Evolutionary conservation across 371 early-diverging fungal species (phyloP).

Genomic region (Basidiobolus meristosporus): DNA sequence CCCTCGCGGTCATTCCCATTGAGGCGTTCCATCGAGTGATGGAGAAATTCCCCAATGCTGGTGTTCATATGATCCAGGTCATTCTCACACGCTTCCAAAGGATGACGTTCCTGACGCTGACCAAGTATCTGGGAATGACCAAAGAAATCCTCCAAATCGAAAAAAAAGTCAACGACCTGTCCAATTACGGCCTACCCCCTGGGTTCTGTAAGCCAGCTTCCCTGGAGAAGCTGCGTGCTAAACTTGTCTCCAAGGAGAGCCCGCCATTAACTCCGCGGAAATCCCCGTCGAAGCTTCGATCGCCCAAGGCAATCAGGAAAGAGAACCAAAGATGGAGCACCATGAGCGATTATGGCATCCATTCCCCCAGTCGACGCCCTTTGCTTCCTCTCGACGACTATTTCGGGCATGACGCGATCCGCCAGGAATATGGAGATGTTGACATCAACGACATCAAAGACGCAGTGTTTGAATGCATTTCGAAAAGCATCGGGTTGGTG

Average conservation of each 20-base stretch:
- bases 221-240: constrained; percentile 50
- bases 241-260: too few relatives aligned
- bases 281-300: too few relatives aligned
- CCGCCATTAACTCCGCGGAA: too few relatives aligned
- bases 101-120: constrained; percentile 80
- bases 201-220: constrained; percentile 40
- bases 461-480: neutral
- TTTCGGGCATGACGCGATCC: too few relatives aligned
- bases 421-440: too few relatives aligned
- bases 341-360: too few relatives aligned
- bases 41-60: constrained; percentile 81
- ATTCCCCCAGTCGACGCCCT: too few relatives aligned
- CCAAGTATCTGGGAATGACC: constrained; percentile 80
- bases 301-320: too few relatives aligned
- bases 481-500: constrained; percentile 28
- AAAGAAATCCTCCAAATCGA: constrained; percentile 73
- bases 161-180: constrained; percentile 46
- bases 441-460: too few relatives aligned
- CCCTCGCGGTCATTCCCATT: constrained; percentile 86
- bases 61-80: constrained; percentile 88
- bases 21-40: constrained; percentile 78
- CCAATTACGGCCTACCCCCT: constrained; percentile 28
- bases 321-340: too few relatives aligned
- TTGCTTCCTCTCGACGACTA: too few relatives aligned
- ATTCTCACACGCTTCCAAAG: constrained; percentile 89